These are phyloP conservation scores for Tritrichomonas foetus DNA, from an alignment of 208 protist species.

Conservation along the genomic window DNA sequence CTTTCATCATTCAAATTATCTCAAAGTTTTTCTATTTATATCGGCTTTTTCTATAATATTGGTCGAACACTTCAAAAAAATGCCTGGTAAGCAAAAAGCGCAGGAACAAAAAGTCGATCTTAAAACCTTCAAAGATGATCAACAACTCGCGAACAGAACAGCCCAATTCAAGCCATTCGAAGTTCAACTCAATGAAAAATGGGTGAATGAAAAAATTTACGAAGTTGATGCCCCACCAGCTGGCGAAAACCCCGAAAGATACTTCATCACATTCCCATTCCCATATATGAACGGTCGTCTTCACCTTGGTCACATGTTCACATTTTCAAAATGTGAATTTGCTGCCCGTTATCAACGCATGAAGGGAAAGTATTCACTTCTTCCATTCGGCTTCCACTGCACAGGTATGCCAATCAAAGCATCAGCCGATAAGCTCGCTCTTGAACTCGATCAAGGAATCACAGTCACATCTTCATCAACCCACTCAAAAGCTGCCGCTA, in stretches of 20 bases:
- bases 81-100: background rate
- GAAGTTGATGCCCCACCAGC: conserved; percentile 14
- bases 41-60: too few species aligned
- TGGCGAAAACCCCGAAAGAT: background rate
- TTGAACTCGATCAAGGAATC: background rate
- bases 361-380: conserved; percentile 89
- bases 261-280: conserved; percentile 42
- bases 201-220: conserved; percentile 7
- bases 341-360: conserved; percentile 84
- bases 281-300: conserved; percentile 71
- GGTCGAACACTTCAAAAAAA: too few species aligned
- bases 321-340: conserved; percentile 97
- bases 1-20: too few species aligned
- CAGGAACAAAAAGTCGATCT: background rate
- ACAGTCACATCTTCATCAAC: background rate
- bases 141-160: background rate
- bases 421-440: conserved; percentile 88
- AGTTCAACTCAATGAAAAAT: background rate
- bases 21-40: too few species aligned
- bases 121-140: background rate
- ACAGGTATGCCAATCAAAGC: conserved; percentile 99
- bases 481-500: background rate
- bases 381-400: conserved; percentile 99
- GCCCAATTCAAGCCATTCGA: background rate
- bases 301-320: conserved; percentile 98